Percentiles rank a stretch among this genome's conserved stretches.
phyloP scores from a whole-genome alignment of 106 monocot species.

The Vanilla planifolia region DNA sequence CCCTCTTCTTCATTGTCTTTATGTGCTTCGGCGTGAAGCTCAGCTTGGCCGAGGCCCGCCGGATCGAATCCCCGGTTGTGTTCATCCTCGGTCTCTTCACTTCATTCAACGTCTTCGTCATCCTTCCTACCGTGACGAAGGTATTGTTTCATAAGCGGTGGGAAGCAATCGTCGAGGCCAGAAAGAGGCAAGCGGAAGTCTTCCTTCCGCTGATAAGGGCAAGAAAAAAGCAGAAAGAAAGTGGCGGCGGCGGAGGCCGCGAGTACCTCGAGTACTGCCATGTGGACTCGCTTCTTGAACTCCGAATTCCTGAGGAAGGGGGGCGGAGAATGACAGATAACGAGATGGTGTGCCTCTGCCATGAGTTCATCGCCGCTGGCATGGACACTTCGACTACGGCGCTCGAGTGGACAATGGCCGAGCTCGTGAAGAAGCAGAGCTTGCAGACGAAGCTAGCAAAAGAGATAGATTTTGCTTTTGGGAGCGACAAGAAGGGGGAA shows the following conservation, averaged over 20 bases:
- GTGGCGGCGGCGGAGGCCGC: no score
- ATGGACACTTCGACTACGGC: conserved; percentile 12
- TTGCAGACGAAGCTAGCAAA: conserved; percentile 11
- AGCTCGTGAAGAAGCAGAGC: conserved; percentile 18
- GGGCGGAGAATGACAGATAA: conserved; percentile 7
- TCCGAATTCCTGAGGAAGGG: conserved; percentile 10
- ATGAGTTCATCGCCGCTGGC: conserved; percentile 23
- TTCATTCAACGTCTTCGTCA: not conserved
- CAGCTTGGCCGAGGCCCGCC: not conserved
- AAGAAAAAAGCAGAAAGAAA: conserved; percentile 1
- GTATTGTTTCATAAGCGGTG: conserved; percentile 12
- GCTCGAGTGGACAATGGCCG: conserved; percentile 31
- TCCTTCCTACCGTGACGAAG: conserved; percentile 10
- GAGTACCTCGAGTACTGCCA: not conserved
- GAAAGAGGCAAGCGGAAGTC: conserved; percentile 15
- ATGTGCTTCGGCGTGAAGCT: conserved; percentile 33
- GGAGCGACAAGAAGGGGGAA: no score
- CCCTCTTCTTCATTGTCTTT: conserved; percentile 13
- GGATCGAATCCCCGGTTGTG: conserved; percentile 3
- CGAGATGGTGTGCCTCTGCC: conserved; percentile 20
- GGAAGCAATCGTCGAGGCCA: conserved; percentile 1
- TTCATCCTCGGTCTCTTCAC: conserved; percentile 1
- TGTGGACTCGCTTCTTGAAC: conserved; percentile 21
- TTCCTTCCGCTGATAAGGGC: conserved; percentile 21
- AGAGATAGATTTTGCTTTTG: no score